Evolutionary conservation across 208 protist genomes (phyloP), one percentile per base, ranked within the genome.

Genomic region (Trypanosoma boissoni): DNA sequence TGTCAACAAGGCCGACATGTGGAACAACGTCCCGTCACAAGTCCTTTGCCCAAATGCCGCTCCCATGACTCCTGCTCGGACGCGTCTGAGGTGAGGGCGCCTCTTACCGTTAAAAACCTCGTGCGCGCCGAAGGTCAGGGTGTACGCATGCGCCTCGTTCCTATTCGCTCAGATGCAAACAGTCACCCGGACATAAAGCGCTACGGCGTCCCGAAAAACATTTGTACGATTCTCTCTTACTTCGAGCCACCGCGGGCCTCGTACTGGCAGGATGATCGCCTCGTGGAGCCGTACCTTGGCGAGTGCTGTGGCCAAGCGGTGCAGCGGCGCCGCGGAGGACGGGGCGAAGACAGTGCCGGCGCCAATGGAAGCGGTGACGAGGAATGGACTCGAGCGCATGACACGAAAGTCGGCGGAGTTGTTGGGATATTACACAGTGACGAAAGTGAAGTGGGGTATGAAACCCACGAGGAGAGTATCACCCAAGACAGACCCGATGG

Each of bases 171-270:
- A 29, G 9, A 16, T 4, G 1, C 2, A 7, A 43, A 27, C 1
- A n/a, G n/a, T n/a, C n/a, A n/a, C n/a, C n/a, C n/a, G n/a, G n/a
- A n/a, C n/a, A n/a, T n/a, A n/a, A n/a, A n/a, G n/a, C n/a, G n/a
- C n/a, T 36, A 60, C 18, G 26, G 37, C 5, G 8, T 14, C 12
- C 74, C 84, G 18, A 44, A 77, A 26, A 67, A 70, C n/a, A 48
- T 91, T 23, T 85, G 74, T 51, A 91, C 84, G 28, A 77, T 91
- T 51, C 51, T 91, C 43, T 77, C 77, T 18, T 82, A 74, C 51
- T 91, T 83, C 46, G 67, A 61, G 0, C 80, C 80, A 3, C 67
- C 34, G 2, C 64, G 71, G 29, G 66, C 75, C 14, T 61, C 71
- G 2, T 57, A 77, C 37, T 82, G 80, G 72, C 66, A 82, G 71